phyloP scores from a whole-genome alignment of 2,329 filamentous ascomycete species.

The Coniochaeta sp. region DNA sequence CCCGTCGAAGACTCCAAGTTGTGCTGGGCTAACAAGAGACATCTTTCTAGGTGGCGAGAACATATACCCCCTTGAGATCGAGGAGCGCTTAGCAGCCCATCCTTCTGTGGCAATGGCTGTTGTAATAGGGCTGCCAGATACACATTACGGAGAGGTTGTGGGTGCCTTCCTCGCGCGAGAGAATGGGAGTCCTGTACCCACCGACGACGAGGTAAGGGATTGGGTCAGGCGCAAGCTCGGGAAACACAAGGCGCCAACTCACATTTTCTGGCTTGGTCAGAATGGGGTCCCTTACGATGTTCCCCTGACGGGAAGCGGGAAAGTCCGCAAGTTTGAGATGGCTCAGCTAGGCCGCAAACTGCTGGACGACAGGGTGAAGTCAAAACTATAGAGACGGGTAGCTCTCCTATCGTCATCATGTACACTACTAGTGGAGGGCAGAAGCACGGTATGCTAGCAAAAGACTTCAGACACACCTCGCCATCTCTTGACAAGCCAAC shows the following conservation, averaged over 20 bases:
- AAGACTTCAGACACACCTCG: no score
- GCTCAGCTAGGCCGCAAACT: slow-evolving; percentile 47
- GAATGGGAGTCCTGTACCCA: slow-evolving; percentile 27
- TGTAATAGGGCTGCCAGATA: slow-evolving; percentile 61
- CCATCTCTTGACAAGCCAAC: no score
- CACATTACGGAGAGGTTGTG: slow-evolving; percentile 68
- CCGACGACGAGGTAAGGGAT: slow-evolving; percentile 46
- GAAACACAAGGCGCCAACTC: slow-evolving; percentile 60
- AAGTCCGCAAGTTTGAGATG: slow-evolving; percentile 62
- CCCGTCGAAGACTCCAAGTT: no score
- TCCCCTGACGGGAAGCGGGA: slow-evolving; percentile 64
- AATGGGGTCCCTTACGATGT: slow-evolving; percentile 45
- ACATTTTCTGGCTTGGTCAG: slow-evolving; percentile 70
- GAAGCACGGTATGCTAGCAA: no score
- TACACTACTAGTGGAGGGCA: no score
- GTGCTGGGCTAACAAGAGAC: neutral
- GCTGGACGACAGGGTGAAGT: slow-evolving; percentile 35
- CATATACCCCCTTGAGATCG: slow-evolving; percentile 67
- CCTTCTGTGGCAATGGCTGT: slow-evolving; percentile 54
- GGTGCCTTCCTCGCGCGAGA: slow-evolving; percentile 50
- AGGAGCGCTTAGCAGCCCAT: slow-evolving; percentile 62
- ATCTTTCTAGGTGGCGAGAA: slow-evolving; percentile 55
- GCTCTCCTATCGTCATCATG: no score
- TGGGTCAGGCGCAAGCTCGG: slow-evolving; percentile 58
- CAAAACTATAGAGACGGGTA: slow-evolving; percentile 25